phyloP scores from a whole-genome alignment of 106 monocot genomes.

The Dioscorea zingiberensis region DNA sequence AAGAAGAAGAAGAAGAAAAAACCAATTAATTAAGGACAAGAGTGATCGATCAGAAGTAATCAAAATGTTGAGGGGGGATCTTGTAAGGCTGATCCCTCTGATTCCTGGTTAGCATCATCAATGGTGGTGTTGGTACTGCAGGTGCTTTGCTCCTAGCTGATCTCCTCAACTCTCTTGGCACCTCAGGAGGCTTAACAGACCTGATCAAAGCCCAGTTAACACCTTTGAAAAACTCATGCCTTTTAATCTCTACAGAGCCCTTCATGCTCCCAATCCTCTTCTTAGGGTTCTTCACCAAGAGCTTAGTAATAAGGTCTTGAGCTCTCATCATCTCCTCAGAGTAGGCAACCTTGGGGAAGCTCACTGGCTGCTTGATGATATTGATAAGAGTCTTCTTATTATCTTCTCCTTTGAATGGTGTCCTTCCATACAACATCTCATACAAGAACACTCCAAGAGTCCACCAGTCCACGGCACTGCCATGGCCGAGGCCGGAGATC shows the following conservation, averaged over 20 bases:
- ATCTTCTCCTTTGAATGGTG: constrained; percentile 85
- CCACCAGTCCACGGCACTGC: constrained; percentile 95
- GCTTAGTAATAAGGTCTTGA: constrained; percentile 61
- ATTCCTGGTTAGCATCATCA: constrained; percentile 4
- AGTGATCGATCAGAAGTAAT: constrained; percentile 9
- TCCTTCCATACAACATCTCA: constrained; percentile 76
- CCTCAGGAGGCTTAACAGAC: constrained; percentile 59
- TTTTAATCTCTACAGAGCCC: constrained; percentile 78
- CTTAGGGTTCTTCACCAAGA: constrained; percentile 81
- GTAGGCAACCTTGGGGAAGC: constrained; percentile 31
- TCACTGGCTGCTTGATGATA: constrained; percentile 69
- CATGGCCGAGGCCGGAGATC: constrained; percentile 81
- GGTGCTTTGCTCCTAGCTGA: neutral
- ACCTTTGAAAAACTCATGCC: constrained; percentile 77
- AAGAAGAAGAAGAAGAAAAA: neutral
- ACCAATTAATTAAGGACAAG: too few species aligned
- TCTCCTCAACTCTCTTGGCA: constrained; percentile 5
- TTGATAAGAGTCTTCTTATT: constrained; percentile 82
- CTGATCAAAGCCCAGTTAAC: constrained; percentile 89
- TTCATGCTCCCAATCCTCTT: constrained; percentile 64
- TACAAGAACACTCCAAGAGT: constrained; percentile 88
- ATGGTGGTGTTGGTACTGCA: neutral
- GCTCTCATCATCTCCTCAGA: constrained; percentile 42
- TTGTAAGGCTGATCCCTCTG: constrained; percentile 10
- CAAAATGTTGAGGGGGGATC: constrained; percentile 5